Conservation (phyloP, 2,329 filamentous ascomycete genomes). For the Clathrospora elynae region DNA sequence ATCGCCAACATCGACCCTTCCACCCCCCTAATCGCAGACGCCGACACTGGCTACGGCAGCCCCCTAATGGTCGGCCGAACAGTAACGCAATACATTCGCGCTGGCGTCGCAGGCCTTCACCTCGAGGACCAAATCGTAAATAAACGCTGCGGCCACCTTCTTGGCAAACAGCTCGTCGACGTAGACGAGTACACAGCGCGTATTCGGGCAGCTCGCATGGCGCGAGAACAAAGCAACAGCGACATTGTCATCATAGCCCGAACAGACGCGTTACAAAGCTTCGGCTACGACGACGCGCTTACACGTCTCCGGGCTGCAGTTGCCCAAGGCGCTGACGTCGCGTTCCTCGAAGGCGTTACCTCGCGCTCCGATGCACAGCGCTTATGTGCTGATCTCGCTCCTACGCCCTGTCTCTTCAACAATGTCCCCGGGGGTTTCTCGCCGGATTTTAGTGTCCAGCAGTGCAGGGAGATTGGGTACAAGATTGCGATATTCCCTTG, state of each 20-base stretch:
- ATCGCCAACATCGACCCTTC: conserved; percentile 63
- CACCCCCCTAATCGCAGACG: conserved; percentile 65
- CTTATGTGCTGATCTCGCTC: conserved; percentile 55
- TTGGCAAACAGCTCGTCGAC: conserved; percentile 64
- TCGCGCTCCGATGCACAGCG: conserved; percentile 56
- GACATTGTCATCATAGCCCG: conserved; percentile 70
- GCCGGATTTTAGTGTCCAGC: conserved; percentile 58
- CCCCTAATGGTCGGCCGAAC: conserved; percentile 57
- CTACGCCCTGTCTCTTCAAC: conserved; percentile 61
- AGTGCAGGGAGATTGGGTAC: conserved; percentile 63
- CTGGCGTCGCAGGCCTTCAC: conserved; percentile 64
- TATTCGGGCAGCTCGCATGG: conserved; percentile 61
- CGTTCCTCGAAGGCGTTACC: conserved; percentile 64
- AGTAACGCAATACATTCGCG: conserved; percentile 58
- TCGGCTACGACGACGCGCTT: conserved; percentile 63
- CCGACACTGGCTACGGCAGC: conserved; percentile 62
- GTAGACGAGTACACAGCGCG: conserved; percentile 58
- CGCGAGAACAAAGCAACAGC: conserved; percentile 54
- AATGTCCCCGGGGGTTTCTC: conserved; percentile 63
- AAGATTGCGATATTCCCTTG: conserved; percentile 63
- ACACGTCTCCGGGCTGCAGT: conserved; percentile 57
- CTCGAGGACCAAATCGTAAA: conserved; percentile 68
- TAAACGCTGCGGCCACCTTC: conserved; percentile 69
- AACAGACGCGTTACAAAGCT: conserved; percentile 64
- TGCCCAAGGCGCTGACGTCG: conserved; percentile 63